These are phyloP conservation scores for Dactylellina sp. DNA, from an alignment of 2,329 filamentous ascomycete species.

Conservation along the genomic window DNA sequence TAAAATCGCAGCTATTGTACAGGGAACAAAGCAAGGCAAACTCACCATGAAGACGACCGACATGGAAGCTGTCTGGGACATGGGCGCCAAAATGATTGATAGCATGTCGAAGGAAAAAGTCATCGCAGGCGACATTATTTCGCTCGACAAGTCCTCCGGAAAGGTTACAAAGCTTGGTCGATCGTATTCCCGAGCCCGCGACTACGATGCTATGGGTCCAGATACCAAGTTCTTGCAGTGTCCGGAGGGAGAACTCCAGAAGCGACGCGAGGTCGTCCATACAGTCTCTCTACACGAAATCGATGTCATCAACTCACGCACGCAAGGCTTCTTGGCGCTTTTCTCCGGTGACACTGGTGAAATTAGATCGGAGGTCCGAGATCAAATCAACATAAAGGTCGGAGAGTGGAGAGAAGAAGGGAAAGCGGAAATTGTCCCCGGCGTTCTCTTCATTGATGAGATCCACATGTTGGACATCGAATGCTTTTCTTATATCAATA, in stretches of 20 bases:
- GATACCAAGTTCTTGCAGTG: conserved; percentile 94
- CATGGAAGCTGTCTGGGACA: conserved; percentile 99
- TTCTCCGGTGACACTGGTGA: conserved; percentile 99
- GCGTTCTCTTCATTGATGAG: conserved; percentile 97
- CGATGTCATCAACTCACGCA: conserved; percentile 98
- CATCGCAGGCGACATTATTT: conserved; percentile 98
- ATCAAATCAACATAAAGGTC: conserved; percentile 99
- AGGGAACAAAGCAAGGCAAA: conserved; percentile 95
- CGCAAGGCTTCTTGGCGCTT: conserved; percentile 96
- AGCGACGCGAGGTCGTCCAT: conserved; percentile 95
- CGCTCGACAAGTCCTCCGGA: conserved; percentile 97
- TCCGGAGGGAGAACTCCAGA: conserved; percentile 95
- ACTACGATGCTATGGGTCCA: conserved; percentile 99
- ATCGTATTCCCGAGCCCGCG: conserved; percentile 91
- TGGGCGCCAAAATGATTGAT: conserved; percentile 99
- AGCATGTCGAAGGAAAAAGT: conserved; percentile 99
- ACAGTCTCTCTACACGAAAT: conserved; percentile 98
- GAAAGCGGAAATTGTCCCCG: conserved; percentile 97
- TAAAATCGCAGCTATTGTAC: conserved; percentile 81
- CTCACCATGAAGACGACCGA: conserved; percentile 99
- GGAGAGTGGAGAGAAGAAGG: conserved; percentile 99
- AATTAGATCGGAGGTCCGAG: conserved; percentile 94
- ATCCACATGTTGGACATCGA: conserved; percentile 99
- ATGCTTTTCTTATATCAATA: conserved; percentile 98
- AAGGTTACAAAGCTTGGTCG: conserved; percentile 98